Base-by-base conservation (phyloP, 177 flowering plant genomes). In the Vitis hybrid region DNA sequence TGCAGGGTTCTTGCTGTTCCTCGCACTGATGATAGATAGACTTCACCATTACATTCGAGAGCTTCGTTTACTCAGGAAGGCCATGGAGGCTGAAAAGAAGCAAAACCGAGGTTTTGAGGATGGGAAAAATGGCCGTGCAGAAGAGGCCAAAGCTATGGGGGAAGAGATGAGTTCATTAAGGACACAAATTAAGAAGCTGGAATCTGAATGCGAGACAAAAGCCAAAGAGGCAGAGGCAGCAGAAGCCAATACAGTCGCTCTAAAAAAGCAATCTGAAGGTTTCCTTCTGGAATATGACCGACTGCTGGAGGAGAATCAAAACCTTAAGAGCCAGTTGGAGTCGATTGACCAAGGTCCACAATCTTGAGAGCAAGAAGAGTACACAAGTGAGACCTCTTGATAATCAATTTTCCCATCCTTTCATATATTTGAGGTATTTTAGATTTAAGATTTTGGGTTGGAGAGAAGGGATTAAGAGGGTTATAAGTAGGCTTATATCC, bases 1-100 rank as follows among this genome's bases (percentile, higher is more conserved):
- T 78, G 83, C 89, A 88, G 90, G 90, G 58, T 81, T 82, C 65
- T n/a, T 81, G 71, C 77, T 88, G n/a, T 88, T 86, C 68, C 87
- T 86, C 0, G 34, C 79, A n/a, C 56, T 88, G 71, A 84, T 88
- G 90, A 83, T 88, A 12, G 90, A 88, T 52, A 83, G 88, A 74
- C 67, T 88, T 60, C 92, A 88, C 68, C 89, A 88, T 66, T 88
- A 85, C 78, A 86, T 86, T 14, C 81, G 89, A 79, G 90, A 86
- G 65, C 85, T 88, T 19, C 86, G 82, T 4, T 12, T 79, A 9
- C 85, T 83, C 4, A 78, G 88, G 79, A 86, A 85, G 79, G 65
- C 84, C 34, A 85, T 79, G 86, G 92, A 86, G 67, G 81, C 80
- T 71, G 77, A 63, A 14, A 88, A 86, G 74, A 83, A 86, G 54